Evolutionary conservation across 164 flowering plant species (phyloP).

Genomic region (Paratinospora sagittata): DNA sequence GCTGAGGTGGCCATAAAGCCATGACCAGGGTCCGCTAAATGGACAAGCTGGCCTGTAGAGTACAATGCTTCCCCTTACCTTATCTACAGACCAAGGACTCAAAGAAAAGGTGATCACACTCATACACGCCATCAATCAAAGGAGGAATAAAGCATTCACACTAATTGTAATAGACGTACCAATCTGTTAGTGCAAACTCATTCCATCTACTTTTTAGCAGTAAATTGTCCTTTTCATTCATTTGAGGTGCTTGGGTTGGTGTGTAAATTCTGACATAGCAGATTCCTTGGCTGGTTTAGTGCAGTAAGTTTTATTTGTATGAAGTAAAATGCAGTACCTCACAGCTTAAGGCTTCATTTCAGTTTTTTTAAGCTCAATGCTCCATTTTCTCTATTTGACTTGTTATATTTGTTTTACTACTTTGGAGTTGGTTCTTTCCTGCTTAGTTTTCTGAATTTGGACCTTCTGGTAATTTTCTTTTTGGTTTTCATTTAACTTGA

Average conservation of each 20-base stretch:
- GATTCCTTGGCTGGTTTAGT: not conserved
- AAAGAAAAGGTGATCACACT: not conserved
- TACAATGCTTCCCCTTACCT: not conserved
- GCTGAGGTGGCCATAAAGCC: not conserved
- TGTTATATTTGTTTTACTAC: not conserved
- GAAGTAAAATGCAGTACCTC: not conserved
- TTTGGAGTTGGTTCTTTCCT: not conserved
- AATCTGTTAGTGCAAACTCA: too few relatives aligned
- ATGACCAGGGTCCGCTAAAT: not conserved
- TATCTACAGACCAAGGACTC: not conserved
- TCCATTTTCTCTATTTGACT: not conserved
- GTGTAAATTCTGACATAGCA: not conserved
- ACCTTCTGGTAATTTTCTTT: not conserved
- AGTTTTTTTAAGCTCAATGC: not conserved
- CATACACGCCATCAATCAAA: not conserved
- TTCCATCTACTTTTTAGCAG: too few relatives aligned
- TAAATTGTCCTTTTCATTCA: too few relatives aligned
- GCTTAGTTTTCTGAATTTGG: not conserved
- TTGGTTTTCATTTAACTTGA: not conserved
- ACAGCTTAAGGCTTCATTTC: not conserved
- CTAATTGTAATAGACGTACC: not conserved
- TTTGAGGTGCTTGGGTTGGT: too few relatives aligned
- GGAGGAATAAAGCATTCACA: not conserved
- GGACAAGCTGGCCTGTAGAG: not conserved
- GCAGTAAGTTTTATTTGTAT: not conserved